phyloP scores from a whole-genome alignment of 495 filamentous ascomycete species.

The Wilcoxina mikolae region DNA sequence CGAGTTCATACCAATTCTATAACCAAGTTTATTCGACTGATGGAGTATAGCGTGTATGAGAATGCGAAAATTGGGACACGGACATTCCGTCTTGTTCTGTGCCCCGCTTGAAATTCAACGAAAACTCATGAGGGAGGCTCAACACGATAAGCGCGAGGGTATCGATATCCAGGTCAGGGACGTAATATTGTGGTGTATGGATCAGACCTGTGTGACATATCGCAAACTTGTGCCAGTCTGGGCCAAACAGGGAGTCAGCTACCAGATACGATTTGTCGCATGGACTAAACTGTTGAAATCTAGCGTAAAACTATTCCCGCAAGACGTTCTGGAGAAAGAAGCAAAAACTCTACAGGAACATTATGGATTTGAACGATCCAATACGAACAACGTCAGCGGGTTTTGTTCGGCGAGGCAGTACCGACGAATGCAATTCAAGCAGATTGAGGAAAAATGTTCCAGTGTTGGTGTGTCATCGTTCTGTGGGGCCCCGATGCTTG shows the following conservation, averaged over 20 bases:
- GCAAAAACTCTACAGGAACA: conserved; percentile 34
- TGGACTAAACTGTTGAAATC: conserved; percentile 12
- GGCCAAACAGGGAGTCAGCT: conserved; percentile 44
- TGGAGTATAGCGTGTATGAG: conserved; percentile 52
- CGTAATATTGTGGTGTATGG: conserved; percentile 45
- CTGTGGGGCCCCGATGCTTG: conserved; percentile 36
- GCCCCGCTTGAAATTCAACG: conserved; percentile 39
- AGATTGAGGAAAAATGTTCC: conserved; percentile 30
- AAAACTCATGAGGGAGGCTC: conserved; percentile 27
- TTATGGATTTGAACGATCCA: conserved; percentile 28
- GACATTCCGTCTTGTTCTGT: conserved; percentile 48
- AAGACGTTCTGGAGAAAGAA: conserved; percentile 30
- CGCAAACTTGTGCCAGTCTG: conserved; percentile 41
- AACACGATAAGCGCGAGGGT: conserved; percentile 21
- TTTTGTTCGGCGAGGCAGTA: neutral
- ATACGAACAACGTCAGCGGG: neutral
- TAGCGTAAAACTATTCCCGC: neutral
- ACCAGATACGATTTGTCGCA: conserved; percentile 25
- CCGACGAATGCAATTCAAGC: conserved; percentile 29
- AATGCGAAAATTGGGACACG: conserved; percentile 46
- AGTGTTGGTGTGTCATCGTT: conserved; percentile 31
- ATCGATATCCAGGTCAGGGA: no score
- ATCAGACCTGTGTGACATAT: conserved; percentile 39
- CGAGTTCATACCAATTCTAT: no score
- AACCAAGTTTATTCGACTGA: no score